A percentile compares a stretch with the other conserved stretches of the same genome.
phyloP scores from a whole-genome alignment of 768 basidiomycete species.

The Rhizopogon salebrosus region DNA sequence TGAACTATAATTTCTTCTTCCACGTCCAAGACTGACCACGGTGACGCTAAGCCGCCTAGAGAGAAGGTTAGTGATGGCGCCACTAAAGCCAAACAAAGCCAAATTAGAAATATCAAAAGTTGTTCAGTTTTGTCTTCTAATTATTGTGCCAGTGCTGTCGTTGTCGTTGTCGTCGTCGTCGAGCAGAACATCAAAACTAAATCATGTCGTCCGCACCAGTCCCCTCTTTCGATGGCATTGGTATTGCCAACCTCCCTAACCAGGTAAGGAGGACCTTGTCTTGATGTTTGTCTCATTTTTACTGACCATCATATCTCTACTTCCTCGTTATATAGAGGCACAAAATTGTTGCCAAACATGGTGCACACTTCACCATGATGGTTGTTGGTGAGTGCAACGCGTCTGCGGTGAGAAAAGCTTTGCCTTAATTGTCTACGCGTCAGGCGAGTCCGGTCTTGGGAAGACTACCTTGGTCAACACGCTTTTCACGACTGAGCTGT shows the following conservation, averaged over 20 bases:
- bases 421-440: not conserved
- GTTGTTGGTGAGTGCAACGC: slow-evolving; percentile 67
- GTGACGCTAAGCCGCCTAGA: no score
- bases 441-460: slow-evolving; percentile 95
- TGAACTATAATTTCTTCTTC: not conserved
- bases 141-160: not conserved
- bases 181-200: slow-evolving; percentile 10
- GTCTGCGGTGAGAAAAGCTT: not conserved
- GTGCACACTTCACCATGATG: slow-evolving; percentile 99
- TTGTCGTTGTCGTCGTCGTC: slow-evolving; percentile 13
- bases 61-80: not conserved
- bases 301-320: not conserved
- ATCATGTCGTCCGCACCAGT: slow-evolving; percentile 23
- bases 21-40: not conserved
- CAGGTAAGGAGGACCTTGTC: slow-evolving; percentile 54
- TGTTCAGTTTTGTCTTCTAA: slow-evolving; percentile 10
- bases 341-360: slow-evolving; percentile 97
- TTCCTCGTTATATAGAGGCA: slow-evolving; percentile 62
- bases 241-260: slow-evolving; percentile 96
- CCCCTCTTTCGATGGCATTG: slow-evolving; percentile 68
- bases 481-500: slow-evolving; percentile 96
- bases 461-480: slow-evolving; percentile 99
- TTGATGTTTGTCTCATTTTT: slow-evolving; percentile 6
- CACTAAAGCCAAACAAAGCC: slow-evolving; percentile 20
- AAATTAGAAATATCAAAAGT: slow-evolving; percentile 23